Evolutionary conservation across 2,329 filamentous ascomycete species (phyloP), one percentile per base, ranked within the genome.

Genomic region (Xylariaceae sp.): DNA sequence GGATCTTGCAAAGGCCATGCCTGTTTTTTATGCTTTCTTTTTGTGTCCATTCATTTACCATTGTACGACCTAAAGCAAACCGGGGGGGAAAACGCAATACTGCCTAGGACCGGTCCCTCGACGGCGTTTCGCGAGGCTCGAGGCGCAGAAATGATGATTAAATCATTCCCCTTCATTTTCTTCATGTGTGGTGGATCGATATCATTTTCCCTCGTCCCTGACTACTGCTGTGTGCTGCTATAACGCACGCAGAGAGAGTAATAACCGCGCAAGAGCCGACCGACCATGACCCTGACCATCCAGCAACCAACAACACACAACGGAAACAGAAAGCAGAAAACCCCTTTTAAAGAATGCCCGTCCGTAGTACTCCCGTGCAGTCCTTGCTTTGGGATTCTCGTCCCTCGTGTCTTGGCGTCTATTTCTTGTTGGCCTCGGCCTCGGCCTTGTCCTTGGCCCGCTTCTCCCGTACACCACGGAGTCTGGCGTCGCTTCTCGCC

Each of bases 381-480:
- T 67, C 62, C 65, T 59, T 55, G 63, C 61, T 61, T 64, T 39
- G 64, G 67, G 66, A 65, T 67, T 66, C 56, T 62, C 63, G 61
- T 58, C 54, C 50, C 34, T 64, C 55, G 60, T 58, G 49, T 59
- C 63, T 54, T 56, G 50, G 62, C 73, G 73, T 75, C 81, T 92
- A 93, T 88, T 94, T 93, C 89, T 93, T 93, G 79, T 86, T 85
- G 74, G 82, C 82, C 76, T 89, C 88, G 75, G 89, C 90, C 76
- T 92, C 90, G 72, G 87, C 88, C 83, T 88, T 93, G 73, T 90
- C 90, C 84, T 88, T 89, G 72, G 83, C 87, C 75, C 94, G 88
- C 92, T 97, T 97, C 85, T 95, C 92, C 77, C 92, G 87, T 74
- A 84, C 84, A 80, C 94, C 94, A 67, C 84, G 78, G 74, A 89